Evolutionary conservation across 768 basidiomycete genomes (phyloP).

Genomic region (Termitomyces sp.): DNA sequence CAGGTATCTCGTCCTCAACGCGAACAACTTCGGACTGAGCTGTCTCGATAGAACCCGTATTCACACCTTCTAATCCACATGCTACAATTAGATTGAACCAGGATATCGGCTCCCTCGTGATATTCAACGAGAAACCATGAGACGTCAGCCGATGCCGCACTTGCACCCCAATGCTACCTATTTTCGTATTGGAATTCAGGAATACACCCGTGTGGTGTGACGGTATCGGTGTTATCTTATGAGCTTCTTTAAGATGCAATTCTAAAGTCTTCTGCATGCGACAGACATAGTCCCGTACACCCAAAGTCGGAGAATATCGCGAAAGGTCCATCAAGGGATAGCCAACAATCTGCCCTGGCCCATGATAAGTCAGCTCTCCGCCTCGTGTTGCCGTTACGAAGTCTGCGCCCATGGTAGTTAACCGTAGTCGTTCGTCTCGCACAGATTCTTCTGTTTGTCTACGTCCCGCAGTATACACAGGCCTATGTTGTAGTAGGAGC

Average conservation of each 20-base stretch:
- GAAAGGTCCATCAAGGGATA: slow-evolving; percentile 91
- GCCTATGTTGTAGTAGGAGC: slow-evolving; percentile 83
- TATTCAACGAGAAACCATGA: slow-evolving; percentile 93
- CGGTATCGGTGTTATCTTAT: slow-evolving; percentile 50
- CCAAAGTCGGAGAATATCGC: slow-evolving; percentile 65
- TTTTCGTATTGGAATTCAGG: slow-evolving; percentile 70
- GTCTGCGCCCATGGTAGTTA: slow-evolving; percentile 81
- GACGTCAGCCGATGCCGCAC: slow-evolving; percentile 91
- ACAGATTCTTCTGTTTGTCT: slow-evolving; percentile 66
- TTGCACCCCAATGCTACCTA: slow-evolving; percentile 96
- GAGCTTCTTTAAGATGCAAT: slow-evolving; percentile 51
- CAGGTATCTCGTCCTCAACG: slow-evolving; percentile 48
- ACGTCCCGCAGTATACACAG: slow-evolving; percentile 94
- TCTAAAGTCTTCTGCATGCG: slow-evolving; percentile 71
- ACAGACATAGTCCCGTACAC: slow-evolving; percentile 81
- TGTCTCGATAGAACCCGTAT: slow-evolving; percentile 61
- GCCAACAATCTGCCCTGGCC: slow-evolving; percentile 94
- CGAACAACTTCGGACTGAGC: slow-evolving; percentile 33
- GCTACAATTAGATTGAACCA: slow-evolving; percentile 92
- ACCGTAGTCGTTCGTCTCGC: slow-evolving; percentile 50
- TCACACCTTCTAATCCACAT: slow-evolving; percentile 84
- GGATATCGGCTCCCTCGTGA: slow-evolving; percentile 69
- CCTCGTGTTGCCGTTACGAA: slow-evolving; percentile 80
- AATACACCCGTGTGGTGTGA: slow-evolving; percentile 92
- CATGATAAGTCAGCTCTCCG: slow-evolving; percentile 95